phyloP scores from a whole-genome alignment of 805 yeast genomes.

The Candida khao-thaluensis region DNA sequence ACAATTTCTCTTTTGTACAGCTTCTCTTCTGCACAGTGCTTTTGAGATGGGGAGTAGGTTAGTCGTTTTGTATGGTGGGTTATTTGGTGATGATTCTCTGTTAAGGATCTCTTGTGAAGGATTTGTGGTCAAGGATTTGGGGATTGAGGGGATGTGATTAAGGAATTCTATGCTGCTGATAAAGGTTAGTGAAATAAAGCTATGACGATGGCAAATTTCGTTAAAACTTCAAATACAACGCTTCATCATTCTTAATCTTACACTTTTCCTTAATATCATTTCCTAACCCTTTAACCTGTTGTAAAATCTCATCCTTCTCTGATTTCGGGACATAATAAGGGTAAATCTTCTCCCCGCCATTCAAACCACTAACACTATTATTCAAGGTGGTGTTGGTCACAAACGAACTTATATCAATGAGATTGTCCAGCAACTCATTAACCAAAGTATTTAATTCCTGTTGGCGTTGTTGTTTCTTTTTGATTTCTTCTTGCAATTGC shows the following conservation, averaged over 20 bases:
- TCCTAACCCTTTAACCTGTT: conserved; percentile 20
- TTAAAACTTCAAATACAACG: conserved; percentile 26
- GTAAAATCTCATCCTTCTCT: conserved; percentile 24
- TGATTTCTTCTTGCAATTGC: conserved; percentile 35
- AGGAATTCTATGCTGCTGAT: too few relatives aligned
- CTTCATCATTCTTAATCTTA: conserved; percentile 17
- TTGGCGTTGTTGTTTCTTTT: conserved; percentile 45
- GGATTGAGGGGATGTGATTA: too few relatives aligned
- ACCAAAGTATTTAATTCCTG: conserved; percentile 48
- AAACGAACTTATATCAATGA: conserved; percentile 38
- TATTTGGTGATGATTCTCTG: too few relatives aligned
- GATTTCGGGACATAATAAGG: conserved; percentile 24
- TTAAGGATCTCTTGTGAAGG: too few relatives aligned
- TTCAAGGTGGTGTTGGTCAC: conserved; percentile 14
- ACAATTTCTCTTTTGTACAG: too few relatives aligned
- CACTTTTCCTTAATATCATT: conserved; percentile 18
- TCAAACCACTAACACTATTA: conserved; percentile 1
- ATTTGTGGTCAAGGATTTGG: too few relatives aligned
- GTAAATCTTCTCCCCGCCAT: conserved; percentile 17
- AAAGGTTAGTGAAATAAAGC: too few relatives aligned
- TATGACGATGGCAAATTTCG: too few relatives aligned
- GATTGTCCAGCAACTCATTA: conserved; percentile 38
- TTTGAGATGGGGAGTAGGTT: too few relatives aligned
- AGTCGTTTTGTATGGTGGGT: too few relatives aligned
- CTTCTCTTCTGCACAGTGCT: too few relatives aligned